Percentiles rank a stretch among this genome's conserved stretches.
phyloP scores from a whole-genome alignment of 1,139 yeast species.

The Eremothecium sinecaudum region DNA sequence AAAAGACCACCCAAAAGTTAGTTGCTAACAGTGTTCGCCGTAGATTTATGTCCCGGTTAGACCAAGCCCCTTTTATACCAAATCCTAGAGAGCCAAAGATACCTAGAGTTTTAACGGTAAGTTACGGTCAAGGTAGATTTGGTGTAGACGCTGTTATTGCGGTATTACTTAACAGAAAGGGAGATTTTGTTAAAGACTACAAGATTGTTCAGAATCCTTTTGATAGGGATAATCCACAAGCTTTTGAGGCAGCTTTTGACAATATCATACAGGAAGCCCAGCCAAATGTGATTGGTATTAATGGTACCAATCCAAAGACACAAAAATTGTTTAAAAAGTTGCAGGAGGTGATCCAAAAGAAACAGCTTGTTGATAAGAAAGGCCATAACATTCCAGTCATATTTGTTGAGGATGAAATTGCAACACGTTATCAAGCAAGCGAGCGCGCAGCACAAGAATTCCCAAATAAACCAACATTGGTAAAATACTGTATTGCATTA shows the following conservation, averaged over 20 bases:
- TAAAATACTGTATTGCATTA: constrained; percentile 79
- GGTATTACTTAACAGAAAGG: constrained; percentile 66
- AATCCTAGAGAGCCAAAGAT: constrained; percentile 70
- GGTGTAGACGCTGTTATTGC: constrained; percentile 82
- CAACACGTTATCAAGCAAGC: constrained; percentile 77
- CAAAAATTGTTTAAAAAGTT: constrained; percentile 53
- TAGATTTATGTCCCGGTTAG: constrained; percentile 58
- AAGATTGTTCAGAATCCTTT: constrained; percentile 69
- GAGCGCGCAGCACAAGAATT: constrained; percentile 67
- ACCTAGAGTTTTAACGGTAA: constrained; percentile 72
- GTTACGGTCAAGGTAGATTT: constrained; percentile 79
- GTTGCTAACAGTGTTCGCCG: constrained; percentile 64
- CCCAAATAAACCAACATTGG: constrained; percentile 76
- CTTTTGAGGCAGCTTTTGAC: constrained; percentile 51
- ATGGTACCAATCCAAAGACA: constrained; percentile 76
- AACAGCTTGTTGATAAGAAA: constrained; percentile 48
- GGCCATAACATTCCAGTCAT: constrained; percentile 39
- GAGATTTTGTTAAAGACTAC: constrained; percentile 64
- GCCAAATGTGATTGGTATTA: constrained; percentile 85
- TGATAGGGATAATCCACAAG: constrained; percentile 36
- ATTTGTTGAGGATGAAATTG: constrained; percentile 92
- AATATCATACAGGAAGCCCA: constrained; percentile 43
- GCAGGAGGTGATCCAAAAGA: constrained; percentile 46
- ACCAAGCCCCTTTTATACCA: constrained; percentile 91
- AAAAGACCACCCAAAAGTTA: constrained; percentile 66